Base-by-base conservation (phyloP, 805 yeast genomes). In the Myxozyma monticola region DNA sequence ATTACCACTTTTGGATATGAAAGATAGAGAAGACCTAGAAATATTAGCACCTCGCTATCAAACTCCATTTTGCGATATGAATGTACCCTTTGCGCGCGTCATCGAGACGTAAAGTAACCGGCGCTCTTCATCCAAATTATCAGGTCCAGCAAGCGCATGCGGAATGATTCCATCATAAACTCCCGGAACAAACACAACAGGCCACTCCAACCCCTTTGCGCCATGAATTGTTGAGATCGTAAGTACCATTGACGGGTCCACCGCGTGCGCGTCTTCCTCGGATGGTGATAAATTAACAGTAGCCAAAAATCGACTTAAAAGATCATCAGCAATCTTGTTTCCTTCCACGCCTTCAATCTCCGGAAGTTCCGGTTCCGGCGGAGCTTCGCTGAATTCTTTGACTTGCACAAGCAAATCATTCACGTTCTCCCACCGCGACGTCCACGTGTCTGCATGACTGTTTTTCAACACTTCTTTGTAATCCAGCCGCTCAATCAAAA, bases 201-300 rank as follows among this genome's bases (percentile, higher is more conserved):
- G 91, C 97, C 98, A 91, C 65, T 91, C 99, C 1, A 90, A 72
- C 0, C 99, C 99, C 65, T 91, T 91, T 1, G 97, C 81, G 0
- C 89, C 88, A 65, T 91, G 99, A 10, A 91, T 84, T 0, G 98
- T 93, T 0, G 95, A 84, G 0, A 91, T 68, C 0, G 77, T 68
- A 0, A 80, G 75, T 12, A 57, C 51, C 36, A 62, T 26, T 8
- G 45, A 33, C 30, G 51, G 56, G 42, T 54, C 57, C 2, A 28
- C 34, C 12, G 12, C 42, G 24, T 35, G 37, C 4, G 39, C 31
- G 8, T 55, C 54, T 26, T 42, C 54, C 14, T 41, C 49, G 12
- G 45, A 14, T 18, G 59, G 51, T 15, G 56, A 30, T 24, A 54
- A 24, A 26, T 39, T 55, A 12, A 56, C 45, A 12, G 54, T 41